Conservation (phyloP, 2,329 filamentous ascomycete species). For the Rosellinia necatrix region DNA sequence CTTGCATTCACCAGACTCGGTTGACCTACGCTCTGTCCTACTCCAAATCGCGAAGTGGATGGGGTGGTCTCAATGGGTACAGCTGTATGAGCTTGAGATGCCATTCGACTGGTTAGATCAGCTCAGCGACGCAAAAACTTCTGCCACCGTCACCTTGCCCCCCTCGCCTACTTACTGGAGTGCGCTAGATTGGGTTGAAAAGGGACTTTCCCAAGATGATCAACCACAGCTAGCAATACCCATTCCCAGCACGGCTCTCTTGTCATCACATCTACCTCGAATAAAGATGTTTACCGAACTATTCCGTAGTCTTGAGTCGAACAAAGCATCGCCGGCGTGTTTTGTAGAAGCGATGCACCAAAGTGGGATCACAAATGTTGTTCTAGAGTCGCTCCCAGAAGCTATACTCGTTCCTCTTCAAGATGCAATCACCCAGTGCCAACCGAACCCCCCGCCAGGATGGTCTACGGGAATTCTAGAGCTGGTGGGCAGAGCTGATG, state of each 20-base stretch:
- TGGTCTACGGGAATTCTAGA: constrained; percentile 76
- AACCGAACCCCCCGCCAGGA: constrained; percentile 75
- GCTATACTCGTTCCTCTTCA: constrained; percentile 79
- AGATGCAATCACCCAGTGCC: constrained; percentile 83
- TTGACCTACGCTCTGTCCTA: constrained; percentile 71
- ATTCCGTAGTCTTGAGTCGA: constrained; percentile 60
- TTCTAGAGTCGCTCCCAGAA: constrained; percentile 85
- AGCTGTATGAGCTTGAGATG: constrained; percentile 57
- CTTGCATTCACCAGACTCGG: constrained; percentile 48
- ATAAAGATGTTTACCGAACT: constrained; percentile 73
- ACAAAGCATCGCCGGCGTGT: constrained; percentile 56
- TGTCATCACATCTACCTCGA: constrained; percentile 59
- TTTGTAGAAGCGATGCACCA: constrained; percentile 76
- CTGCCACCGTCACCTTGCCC: constrained; percentile 19
- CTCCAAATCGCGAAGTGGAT: constrained; percentile 85
- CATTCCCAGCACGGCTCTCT: constrained; percentile 27
- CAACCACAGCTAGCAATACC: constrained; percentile 28
- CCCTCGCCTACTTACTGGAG: constrained; percentile 42
- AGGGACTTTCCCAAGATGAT: constrained; percentile 44
- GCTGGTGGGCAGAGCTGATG: constrained; percentile 80
- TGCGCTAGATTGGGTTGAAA: constrained; percentile 60
- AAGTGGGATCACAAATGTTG: constrained; percentile 66
- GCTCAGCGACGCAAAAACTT: not conserved
- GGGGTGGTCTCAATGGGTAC: constrained; percentile 62
- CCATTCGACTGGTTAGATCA: constrained; percentile 49